Base-by-base conservation (phyloP, 1,284 basidiomycete species). In the Blastosporella zonata region DNA sequence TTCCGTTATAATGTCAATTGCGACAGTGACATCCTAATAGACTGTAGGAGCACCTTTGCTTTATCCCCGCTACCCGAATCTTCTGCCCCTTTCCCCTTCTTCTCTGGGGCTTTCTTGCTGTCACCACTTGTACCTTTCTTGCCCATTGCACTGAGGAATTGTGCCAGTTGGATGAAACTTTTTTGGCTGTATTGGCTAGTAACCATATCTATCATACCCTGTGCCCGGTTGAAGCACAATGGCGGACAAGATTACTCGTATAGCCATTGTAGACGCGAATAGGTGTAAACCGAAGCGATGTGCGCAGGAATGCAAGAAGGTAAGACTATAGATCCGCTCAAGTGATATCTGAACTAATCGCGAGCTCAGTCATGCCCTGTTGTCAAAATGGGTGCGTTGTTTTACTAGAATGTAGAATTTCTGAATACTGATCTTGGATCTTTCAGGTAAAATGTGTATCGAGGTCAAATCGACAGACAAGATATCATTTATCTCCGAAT, bases 401-500 rank as follows among this genome's bases (percentile, higher is more conserved):
- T 37, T 21, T 22, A 6, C 12, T 12, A 8, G 6, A 10, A 29
- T 43, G 25, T 28, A 12, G 3, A 27, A 25, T 46, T 1, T 2
- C 13, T 9, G 9, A 31, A 27, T 29, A 22, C 15, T 34, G 38
- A 51, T 23, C 13, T 15, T 29, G 20, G 21, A 46, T 38, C 8
- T n/a, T 20, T 37, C 17, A 93, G 92, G 94, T 36, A 97, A 97
- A 72, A 77, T 97, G 22, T 98, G 95, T 78, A 97, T 97, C 62
- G 95, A 97, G 73, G 95, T 98, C 57, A 93, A 92, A 65, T 69
- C 93, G 12, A 79, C 85, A 12, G 91, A 96, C 73, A 96, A 95
- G 77, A 97, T 97, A 70, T 89, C 95, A 2, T 97, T 94, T 79
- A 88, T 98, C 70, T 97, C 95, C 23, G 94, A 97, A 69, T 93